Percentiles rank a stretch among this genome's conserved stretches.
These are phyloP conservation scores for Lasiodiplodia sp. DNA, from an alignment of 2,329 filamentous ascomycete species.

Conservation along the genomic window DNA sequence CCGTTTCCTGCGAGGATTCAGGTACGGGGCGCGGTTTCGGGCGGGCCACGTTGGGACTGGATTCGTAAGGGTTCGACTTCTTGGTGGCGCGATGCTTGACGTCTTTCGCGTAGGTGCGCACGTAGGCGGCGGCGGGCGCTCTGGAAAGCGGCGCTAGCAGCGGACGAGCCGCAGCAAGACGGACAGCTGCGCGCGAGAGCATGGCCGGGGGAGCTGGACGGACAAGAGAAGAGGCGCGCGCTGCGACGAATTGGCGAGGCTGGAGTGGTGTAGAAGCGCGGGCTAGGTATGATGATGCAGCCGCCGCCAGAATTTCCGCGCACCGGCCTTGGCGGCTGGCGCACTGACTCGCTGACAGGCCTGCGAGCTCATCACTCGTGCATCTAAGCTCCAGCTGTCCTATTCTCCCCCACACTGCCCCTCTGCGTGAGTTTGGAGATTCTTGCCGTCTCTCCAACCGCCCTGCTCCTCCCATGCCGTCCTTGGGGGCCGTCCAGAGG, in stretches of 20 bases:
- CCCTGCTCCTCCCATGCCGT: conserved; percentile 43
- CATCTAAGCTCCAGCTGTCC: conserved; percentile 29
- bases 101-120: conserved; percentile 37
- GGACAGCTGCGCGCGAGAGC: conserved; percentile 45
- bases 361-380: conserved; percentile 16
- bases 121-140: conserved; percentile 39
- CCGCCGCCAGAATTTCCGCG: conserved; percentile 29
- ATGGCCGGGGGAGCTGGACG: conserved; percentile 35
- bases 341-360: conserved; percentile 24
- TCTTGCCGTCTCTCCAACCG: conserved; percentile 17
- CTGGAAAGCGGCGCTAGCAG: conserved; percentile 36
- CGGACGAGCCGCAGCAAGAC: conserved; percentile 42
- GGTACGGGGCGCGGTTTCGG: conserved; percentile 6
- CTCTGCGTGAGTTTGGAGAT: conserved; percentile 25
- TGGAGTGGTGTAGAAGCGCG: conserved; percentile 20
- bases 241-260: conserved; percentile 24
- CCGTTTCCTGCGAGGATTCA: conserved; percentile 46
- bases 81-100: conserved; percentile 36
- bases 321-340: conserved; percentile 10
- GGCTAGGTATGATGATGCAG: conserved; percentile 22
- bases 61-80: conserved; percentile 35
- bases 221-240: not conserved
- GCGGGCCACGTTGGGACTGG: conserved; percentile 9
- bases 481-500: conserved; percentile 38
- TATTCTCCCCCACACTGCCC: conserved; percentile 23